These are phyloP conservation scores for Candida corydali DNA, from an alignment of 805 yeast genomes.

Conservation along the genomic window DNA sequence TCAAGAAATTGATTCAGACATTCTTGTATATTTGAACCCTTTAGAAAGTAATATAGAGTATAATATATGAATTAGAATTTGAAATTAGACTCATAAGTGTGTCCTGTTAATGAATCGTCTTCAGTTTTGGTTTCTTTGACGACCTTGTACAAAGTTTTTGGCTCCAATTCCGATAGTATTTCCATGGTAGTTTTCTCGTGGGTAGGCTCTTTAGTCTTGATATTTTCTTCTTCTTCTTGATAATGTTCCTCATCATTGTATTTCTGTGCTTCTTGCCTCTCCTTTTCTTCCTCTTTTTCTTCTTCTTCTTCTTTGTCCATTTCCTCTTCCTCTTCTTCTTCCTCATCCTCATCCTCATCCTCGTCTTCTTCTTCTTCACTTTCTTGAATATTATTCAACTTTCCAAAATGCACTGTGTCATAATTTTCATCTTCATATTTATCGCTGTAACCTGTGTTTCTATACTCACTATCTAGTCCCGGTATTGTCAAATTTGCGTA, in stretches of 20 bases:
- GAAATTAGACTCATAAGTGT: slow-evolving; percentile 14
- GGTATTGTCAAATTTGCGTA: slow-evolving; percentile 64
- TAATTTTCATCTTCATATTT: slow-evolving; percentile 10
- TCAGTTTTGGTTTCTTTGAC: slow-evolving; percentile 14
- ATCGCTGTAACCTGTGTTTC: slow-evolving; percentile 31
- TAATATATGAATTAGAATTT: slow-evolving; percentile 10
- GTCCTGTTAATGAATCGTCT: slow-evolving; percentile 6
- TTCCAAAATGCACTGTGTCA: slow-evolving; percentile 29
- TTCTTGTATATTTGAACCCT: slow-evolving; percentile 18
- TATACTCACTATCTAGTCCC: slow-evolving; percentile 35
- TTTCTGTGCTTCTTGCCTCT: slow-evolving; percentile 49
- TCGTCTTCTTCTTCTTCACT: slow-evolving; percentile 23
- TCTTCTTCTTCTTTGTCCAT: slow-evolving; percentile 35
- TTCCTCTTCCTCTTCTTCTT: slow-evolving; percentile 46
- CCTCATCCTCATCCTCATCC: slow-evolving; percentile 50
- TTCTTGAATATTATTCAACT: slow-evolving; percentile 26
- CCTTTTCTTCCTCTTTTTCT: slow-evolving; percentile 53
- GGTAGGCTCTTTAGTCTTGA: not conserved
- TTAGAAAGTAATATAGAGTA: not conserved
- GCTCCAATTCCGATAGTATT: slow-evolving; percentile 1
- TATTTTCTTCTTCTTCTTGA: slow-evolving; percentile 2
- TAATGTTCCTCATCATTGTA: no score
- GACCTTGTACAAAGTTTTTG: slow-evolving; percentile 16
- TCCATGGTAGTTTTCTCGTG: slow-evolving; percentile 2
- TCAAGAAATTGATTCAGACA: slow-evolving; percentile 27